Evolutionary conservation across 441 rosid genomes (phyloP).

Genomic region (Populus hybrid): DNA sequence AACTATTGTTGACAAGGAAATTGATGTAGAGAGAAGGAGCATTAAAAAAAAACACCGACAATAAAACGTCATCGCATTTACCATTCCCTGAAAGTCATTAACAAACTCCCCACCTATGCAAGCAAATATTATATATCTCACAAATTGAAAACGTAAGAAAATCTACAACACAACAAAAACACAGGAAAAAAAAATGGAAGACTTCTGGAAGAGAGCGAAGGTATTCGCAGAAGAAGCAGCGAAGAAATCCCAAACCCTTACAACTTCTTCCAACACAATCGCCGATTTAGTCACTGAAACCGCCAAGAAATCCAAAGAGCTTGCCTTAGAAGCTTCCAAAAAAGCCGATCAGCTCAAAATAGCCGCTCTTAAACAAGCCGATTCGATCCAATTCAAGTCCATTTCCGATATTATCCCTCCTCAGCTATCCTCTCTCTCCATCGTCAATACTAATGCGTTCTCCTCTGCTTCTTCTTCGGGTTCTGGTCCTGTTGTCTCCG

Average conservation of each 20-base stretch:
- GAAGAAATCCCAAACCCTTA: conserved; percentile 25
- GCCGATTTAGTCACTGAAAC: no score
- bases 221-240: conserved; percentile 54
- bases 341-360: conserved; percentile 38
- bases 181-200: not conserved
- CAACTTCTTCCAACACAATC: no score
- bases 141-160: not conserved
- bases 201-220: conserved; percentile 47
- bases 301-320: conserved; percentile 26
- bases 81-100: not conserved
- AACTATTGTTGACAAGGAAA: not conserved
- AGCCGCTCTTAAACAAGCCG: conserved; percentile 27
- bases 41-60: not conserved
- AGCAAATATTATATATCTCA: not conserved
- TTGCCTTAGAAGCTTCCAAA: conserved; percentile 65
- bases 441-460: not conserved
- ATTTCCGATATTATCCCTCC: conserved; percentile 48
- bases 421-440: conserved; percentile 27
- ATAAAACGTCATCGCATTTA: not conserved
- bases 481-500: not conserved
- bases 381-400: conserved; percentile 39
- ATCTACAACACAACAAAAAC: not conserved
- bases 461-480: not conserved
- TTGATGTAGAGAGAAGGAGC: not conserved
- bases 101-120: not conserved